Evolutionary conservation across 306 rosid genomes (phyloP).

Genomic region (Arachis stenosperma): DNA sequence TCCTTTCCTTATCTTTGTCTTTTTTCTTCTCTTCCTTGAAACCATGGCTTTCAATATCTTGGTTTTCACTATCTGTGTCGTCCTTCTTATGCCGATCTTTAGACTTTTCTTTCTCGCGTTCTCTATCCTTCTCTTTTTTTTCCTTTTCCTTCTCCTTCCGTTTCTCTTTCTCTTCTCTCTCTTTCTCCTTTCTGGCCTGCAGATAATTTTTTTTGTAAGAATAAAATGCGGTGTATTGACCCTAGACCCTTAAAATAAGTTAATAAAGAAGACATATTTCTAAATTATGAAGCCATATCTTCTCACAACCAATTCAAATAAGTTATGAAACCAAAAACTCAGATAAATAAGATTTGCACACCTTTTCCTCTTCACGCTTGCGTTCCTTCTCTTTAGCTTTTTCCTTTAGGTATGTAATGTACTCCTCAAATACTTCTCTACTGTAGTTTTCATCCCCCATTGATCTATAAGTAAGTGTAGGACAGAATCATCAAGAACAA

Average conservation of each 20-base stretch:
- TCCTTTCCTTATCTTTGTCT: slow-evolving; percentile 89
- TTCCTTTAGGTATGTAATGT: slow-evolving; percentile 68
- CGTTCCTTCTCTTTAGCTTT: slow-evolving; percentile 96
- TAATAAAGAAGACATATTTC: no score
- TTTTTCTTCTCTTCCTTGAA: slow-evolving; percentile 91
- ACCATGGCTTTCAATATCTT: slow-evolving; percentile 65
- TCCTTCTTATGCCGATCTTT: slow-evolving; percentile 89
- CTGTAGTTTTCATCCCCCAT: slow-evolving; percentile 72
- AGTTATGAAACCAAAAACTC: slow-evolving; percentile 20
- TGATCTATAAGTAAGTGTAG: slow-evolving; percentile 52
- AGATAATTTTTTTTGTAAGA: slow-evolving; percentile 7
- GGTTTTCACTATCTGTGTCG: slow-evolving; percentile 83
- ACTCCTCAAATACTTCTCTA: slow-evolving; percentile 80
- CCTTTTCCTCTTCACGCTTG: slow-evolving; percentile 97
- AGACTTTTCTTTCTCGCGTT: slow-evolving; percentile 83
- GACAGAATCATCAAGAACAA: not conserved
- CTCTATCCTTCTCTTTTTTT: slow-evolving; percentile 82
- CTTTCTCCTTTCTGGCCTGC: slow-evolving; percentile 88
- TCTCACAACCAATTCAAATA: slow-evolving; percentile 22
- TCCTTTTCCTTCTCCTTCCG: slow-evolving; percentile 59
- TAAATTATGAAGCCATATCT: no score
- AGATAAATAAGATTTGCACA: slow-evolving; percentile 36
- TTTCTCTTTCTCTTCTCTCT: slow-evolving; percentile 84
- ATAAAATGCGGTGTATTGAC: slow-evolving; percentile 4
- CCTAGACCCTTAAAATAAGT: not conserved